Base-by-base conservation (phyloP, 805 yeast genomes). In the Lipomyces japonicus region DNA sequence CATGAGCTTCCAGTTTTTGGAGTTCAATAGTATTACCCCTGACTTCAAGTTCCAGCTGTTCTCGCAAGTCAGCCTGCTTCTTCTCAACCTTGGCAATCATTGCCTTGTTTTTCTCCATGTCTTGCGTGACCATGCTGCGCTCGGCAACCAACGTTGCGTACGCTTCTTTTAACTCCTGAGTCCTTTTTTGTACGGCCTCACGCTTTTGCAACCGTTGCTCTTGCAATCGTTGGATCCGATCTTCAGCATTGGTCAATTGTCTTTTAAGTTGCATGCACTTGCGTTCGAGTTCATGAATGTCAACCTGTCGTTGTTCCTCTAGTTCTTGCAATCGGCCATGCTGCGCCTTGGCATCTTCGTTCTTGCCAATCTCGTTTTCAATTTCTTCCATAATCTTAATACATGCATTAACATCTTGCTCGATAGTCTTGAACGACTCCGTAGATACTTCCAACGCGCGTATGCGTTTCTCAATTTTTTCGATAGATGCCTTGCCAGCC, bases 361-460 rank as follows among this genome's bases (percentile, higher is more conserved):
- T 70, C 62, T 71, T 68, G 48, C 59, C 61, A 54, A 73, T 60
- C 61, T 80, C 80, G 53, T 69, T 65, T 54, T 75, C 67, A 43
- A 77, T 68, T 60, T 82, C 81, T 52, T 76, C 79, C 60, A 76
- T 59, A 26, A 76, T 70, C 37, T 69, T 67, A 34, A 69, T 65
- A 19, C 77, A 68, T 35, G 70, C 70, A 41, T 65, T 68, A 30
- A 77, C 58, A 32, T 77, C 80, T 47, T 72, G 73, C 5, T 78
- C 72, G 23, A 82, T 68, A 7, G 76, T 69, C 51, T 72, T 75
- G 50, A 86, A 75, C 0, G 88, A 75, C 44, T 81, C 84, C 7
- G 78, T 70, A 0, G 90, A 75, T 1, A 73, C 68, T 1, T 75
- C 67, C 18, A 81, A 64, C 57, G 80, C 79, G 44, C 79, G 69